Evolutionary conservation across 306 rosid genomes (phyloP).

Genomic region (Cucurbita argyrosperma): DNA sequence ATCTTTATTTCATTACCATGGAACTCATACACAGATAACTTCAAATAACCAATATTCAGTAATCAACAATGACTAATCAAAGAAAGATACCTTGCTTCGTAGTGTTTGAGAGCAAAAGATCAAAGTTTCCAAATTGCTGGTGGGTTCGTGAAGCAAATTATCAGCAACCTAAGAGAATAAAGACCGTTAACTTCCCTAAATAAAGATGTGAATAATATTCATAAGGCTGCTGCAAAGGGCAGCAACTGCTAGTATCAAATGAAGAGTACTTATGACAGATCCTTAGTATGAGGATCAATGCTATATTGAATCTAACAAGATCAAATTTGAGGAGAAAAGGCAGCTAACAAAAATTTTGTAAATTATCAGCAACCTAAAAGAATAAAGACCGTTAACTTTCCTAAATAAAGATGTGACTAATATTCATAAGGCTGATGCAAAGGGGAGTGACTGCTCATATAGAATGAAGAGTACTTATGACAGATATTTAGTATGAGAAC

Average conservation of each 20-base stretch:
- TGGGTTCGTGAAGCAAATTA: slow-evolving; percentile 87
- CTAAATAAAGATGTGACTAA: not conserved
- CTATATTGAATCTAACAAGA: too few species aligned
- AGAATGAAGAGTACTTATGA: not conserved
- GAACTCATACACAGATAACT: not conserved
- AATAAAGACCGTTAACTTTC: not conserved
- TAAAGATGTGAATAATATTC: not conserved
- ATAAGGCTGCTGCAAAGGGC: not conserved
- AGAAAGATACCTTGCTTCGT: slow-evolving; percentile 72
- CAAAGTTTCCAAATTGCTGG: slow-evolving; percentile 88
- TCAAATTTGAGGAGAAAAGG: too few species aligned
- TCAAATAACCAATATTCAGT: slow-evolving; percentile 4
- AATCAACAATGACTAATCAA: not conserved
- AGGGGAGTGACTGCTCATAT: not conserved
- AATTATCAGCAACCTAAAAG: slow-evolving; percentile 83
- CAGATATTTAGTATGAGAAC: not conserved
- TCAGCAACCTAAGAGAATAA: slow-evolving; percentile 70
- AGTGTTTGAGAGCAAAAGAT: slow-evolving; percentile 97
- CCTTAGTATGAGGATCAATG: too few species aligned
- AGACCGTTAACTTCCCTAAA: slow-evolving; percentile 8
- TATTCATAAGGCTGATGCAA: not conserved
- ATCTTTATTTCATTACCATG: not conserved
- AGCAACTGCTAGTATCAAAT: not conserved
- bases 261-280: not conserved
- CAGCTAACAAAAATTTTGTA: not conserved